Evolutionary conservation across 768 basidiomycete species (phyloP).

Genomic region (Kwoniella mangroviensis): DNA sequence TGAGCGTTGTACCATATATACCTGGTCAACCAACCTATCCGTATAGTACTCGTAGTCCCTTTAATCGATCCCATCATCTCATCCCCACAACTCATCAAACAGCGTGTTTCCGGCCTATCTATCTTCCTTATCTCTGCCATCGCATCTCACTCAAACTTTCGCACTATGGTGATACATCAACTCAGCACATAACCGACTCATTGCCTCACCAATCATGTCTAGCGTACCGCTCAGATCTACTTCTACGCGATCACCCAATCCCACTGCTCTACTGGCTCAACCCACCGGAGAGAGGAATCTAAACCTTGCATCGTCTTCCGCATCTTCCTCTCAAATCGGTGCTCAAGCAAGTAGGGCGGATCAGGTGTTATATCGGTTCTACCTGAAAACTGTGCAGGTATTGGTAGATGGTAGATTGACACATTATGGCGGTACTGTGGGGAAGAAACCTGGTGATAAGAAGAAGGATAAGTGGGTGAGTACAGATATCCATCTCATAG

Average conservation of each 20-base stretch:
- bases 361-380: conserved; percentile 53
- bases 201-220: conserved; percentile 2
- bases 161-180: background rate
- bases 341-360: conserved; percentile 34
- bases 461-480: conserved; percentile 57
- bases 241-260: conserved; percentile 7
- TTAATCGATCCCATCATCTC: background rate
- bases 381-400: conserved; percentile 54
- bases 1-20: background rate
- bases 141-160: background rate
- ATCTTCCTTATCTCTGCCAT: background rate
- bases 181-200: background rate
- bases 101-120: background rate
- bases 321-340: conserved; percentile 24
- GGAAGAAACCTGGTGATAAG: conserved; percentile 21
- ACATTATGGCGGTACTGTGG: conserved; percentile 36
- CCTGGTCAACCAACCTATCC: background rate
- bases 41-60: too few relatives aligned
- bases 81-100: background rate
- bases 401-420: conserved; percentile 52
- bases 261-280: background rate
- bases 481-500: background rate
- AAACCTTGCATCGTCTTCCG: conserved; percentile 34
- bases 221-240: background rate
- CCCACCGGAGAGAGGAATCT: conserved; percentile 19